These are phyloP conservation scores for Bryopsis sp. DNA, from an alignment of 139 green algal species.

Conservation along the genomic window DNA sequence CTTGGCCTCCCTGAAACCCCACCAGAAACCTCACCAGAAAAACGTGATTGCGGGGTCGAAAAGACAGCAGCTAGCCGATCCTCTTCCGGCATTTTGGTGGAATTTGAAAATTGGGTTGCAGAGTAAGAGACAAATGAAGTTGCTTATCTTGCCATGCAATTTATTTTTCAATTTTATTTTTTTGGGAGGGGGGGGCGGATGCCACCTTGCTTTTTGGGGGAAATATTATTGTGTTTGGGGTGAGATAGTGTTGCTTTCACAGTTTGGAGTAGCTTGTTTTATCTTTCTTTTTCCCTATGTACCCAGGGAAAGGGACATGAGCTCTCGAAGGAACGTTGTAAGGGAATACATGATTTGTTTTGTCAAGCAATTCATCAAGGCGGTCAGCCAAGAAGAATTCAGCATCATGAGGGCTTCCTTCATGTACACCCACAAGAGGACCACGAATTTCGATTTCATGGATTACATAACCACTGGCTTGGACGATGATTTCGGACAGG, in stretches of 20 bases:
- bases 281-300: no score
- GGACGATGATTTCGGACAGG: slow-evolving; percentile 21
- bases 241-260: no score
- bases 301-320: not conserved
- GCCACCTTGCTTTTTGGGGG: no score
- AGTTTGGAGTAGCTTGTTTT: no score
- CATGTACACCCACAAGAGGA: slow-evolving; percentile 32
- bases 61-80: not conserved
- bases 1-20: not conserved
- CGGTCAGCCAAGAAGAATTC: slow-evolving; percentile 21
- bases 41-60: not conserved
- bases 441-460: slow-evolving; percentile 29
- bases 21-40: not conserved
- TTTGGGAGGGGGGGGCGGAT: no score
- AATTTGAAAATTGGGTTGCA: not conserved
- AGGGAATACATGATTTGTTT: slow-evolving; percentile 28
- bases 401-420: slow-evolving; percentile 34
- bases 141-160: not conserved
- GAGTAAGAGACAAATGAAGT: not conserved
- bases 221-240: no score
- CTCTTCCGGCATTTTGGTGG: not conserved
- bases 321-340: slow-evolving; percentile 3
- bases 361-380: slow-evolving; percentile 16
- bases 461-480: not conserved
- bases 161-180: not conserved